Evolutionary conservation across 176 grass and related monocot genomes (phyloP).

Genomic region (Thinopyrum elongatum): DNA sequence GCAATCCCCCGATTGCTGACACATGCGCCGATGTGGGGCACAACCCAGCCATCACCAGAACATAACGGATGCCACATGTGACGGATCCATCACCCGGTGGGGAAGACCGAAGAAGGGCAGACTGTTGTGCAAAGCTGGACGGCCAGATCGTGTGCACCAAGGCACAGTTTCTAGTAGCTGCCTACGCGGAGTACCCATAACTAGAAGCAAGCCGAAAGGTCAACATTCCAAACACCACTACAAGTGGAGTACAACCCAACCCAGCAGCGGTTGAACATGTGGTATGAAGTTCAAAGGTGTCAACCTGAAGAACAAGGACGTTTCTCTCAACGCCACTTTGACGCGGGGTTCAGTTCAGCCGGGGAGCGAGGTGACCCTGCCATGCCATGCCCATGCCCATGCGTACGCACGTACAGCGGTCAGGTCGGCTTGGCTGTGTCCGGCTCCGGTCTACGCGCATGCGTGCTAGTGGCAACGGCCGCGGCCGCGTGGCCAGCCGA

Average conservation of each 20-base stretch:
- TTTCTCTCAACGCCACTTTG: background rate
- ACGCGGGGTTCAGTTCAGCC: background rate
- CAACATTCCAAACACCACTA: background rate
- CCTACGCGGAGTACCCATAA: too few relatives aligned
- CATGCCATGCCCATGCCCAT: background rate
- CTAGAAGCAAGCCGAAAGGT: too few relatives aligned
- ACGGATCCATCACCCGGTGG: too few relatives aligned
- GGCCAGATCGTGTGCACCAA: too few relatives aligned
- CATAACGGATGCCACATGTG: too few relatives aligned
- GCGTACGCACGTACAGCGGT: background rate
- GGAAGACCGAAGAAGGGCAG: too few relatives aligned
- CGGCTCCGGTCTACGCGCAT: constrained; percentile 3
- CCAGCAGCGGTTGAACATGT: background rate
- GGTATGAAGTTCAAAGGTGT: background rate
- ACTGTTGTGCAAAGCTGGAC: too few relatives aligned
- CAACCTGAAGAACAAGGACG: background rate
- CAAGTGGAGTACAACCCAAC: background rate
- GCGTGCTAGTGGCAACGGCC: constrained; percentile 15
- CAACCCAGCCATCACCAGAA: too few relatives aligned
- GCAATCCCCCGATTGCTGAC: too few relatives aligned
- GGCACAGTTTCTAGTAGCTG: too few relatives aligned
- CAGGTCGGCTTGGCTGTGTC: background rate
- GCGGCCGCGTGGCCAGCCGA: constrained; percentile 2
- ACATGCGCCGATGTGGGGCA: too few relatives aligned
- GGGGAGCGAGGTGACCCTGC: background rate